These are phyloP conservation scores for Oryza nivara DNA, from an alignment of 176 grass and related monocot genomes.

Conservation along the genomic window DNA sequence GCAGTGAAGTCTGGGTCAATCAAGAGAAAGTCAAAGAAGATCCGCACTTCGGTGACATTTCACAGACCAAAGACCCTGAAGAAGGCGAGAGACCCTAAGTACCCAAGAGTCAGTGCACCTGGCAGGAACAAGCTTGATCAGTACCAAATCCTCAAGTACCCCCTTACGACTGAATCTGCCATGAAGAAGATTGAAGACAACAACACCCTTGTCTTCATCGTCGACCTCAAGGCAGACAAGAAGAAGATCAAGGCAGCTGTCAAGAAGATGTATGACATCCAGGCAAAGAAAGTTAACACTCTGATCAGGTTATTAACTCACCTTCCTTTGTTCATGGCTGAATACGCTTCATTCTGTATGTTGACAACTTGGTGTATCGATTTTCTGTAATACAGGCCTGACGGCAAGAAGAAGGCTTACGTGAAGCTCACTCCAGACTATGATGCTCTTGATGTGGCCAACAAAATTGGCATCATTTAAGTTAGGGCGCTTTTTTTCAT, in stretches of 20 bases:
- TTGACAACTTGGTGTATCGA: neutral
- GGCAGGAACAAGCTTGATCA: neutral
- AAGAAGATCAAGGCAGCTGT: neutral
- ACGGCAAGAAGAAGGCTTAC: neutral
- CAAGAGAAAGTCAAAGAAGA: neutral
- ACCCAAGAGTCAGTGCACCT: neutral
- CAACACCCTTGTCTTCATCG: neutral
- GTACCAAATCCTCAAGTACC: neutral
- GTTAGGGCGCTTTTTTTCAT: neutral
- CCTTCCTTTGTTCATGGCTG: neutral
- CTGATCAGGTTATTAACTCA: neutral
- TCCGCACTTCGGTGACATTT: neutral
- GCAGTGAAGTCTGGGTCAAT: neutral
- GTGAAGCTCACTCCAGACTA: constrained; percentile 10
- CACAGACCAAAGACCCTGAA: neutral
- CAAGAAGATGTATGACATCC: neutral
- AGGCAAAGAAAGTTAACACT: neutral
- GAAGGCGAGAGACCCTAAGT: neutral
- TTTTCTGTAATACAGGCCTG: neutral
- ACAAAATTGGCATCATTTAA: constrained; percentile 30
- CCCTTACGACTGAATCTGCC: neutral
- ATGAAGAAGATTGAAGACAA: constrained; percentile 1
- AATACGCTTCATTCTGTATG: neutral
- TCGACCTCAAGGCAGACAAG: neutral
- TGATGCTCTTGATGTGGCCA: constrained; percentile 19